These are phyloP conservation scores for Nephromyces sp. DNA, from an alignment of 169 alveolate species.

Conservation along the genomic window DNA sequence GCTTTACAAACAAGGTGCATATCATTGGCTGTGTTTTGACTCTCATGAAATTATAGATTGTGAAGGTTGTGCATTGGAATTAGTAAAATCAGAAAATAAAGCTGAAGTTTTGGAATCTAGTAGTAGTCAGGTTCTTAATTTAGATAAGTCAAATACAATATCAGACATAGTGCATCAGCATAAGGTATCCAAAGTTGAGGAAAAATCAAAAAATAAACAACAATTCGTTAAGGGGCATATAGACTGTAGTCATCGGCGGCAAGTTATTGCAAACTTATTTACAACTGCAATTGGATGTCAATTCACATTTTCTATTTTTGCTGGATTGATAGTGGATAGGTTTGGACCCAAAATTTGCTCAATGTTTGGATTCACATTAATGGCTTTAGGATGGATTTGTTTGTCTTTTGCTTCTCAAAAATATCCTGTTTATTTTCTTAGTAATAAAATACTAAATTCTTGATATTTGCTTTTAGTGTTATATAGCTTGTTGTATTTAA, in stretches of 20 bases:
- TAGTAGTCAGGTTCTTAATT: too few relatives aligned
- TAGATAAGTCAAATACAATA: too few relatives aligned
- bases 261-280: slow-evolving; percentile 11
- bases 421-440: slow-evolving; percentile 10
- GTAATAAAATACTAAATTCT: too few relatives aligned
- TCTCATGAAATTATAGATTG: background rate
- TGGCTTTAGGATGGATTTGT: slow-evolving; percentile 20
- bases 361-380: slow-evolving; percentile 4
- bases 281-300: slow-evolving; percentile 18
- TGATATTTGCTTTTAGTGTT: too few relatives aligned
- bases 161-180: too few relatives aligned
- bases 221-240: background rate
- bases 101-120: too few relatives aligned
- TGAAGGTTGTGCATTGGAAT: too few relatives aligned
- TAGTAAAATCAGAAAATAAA: too few relatives aligned
- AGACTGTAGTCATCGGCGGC: slow-evolving; percentile 21
- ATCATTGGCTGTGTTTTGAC: slow-evolving; percentile 20
- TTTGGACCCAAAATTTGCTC: slow-evolving; percentile 30
- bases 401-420: slow-evolving; percentile 1
- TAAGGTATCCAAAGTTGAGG: too few relatives aligned
- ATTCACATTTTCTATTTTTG: slow-evolving; percentile 11
- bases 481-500: too few relatives aligned
- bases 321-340: slow-evolving; percentile 18
- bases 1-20: slow-evolving; percentile 36
- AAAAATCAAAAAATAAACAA: too few relatives aligned